phyloP scores from a whole-genome alignment of 192 early-diverging fungal species.

The Lunasporangiospora selenospora region DNA sequence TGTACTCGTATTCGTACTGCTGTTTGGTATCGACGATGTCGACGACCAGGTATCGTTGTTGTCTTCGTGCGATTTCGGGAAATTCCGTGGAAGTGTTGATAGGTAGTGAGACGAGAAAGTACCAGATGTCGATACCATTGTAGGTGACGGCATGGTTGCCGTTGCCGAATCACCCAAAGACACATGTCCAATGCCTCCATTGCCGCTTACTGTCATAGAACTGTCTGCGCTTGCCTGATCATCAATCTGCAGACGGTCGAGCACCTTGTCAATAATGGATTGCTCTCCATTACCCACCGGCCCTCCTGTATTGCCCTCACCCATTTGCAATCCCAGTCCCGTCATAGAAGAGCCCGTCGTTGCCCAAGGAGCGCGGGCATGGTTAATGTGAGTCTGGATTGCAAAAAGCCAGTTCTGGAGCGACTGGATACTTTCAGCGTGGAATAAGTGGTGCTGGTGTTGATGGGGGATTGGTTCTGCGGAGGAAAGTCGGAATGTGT shows the following conservation, averaged over 20 bases:
- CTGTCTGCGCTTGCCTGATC: too few relatives aligned
- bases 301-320: neutral
- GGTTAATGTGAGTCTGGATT: constrained; percentile 33
- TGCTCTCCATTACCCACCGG: constrained; percentile 1
- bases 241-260: constrained; percentile 36
- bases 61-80: constrained; percentile 24
- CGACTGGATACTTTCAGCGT: constrained; percentile 17
- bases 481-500: constrained; percentile 27
- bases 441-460: constrained; percentile 32
- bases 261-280: constrained; percentile 38
- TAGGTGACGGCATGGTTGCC: too few relatives aligned
- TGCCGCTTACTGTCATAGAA: too few relatives aligned
- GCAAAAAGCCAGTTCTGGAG: constrained; percentile 31
- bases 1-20: constrained; percentile 31
- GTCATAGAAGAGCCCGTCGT: constrained; percentile 1
- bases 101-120: too few relatives aligned
- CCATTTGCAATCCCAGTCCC: neutral
- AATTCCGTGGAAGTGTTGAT: constrained; percentile 3
- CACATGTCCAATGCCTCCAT: too few relatives aligned
- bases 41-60: constrained; percentile 44
- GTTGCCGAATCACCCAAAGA: too few relatives aligned
- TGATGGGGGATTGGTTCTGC: constrained; percentile 30
- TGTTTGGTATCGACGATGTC: constrained; percentile 27
- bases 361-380: constrained; percentile 4
- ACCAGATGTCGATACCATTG: too few relatives aligned